Evolutionary conservation across 169 alveolate genomes (phyloP), one percentile per base, ranked within the genome.

Genomic region (Plasmodium ovale): DNA sequence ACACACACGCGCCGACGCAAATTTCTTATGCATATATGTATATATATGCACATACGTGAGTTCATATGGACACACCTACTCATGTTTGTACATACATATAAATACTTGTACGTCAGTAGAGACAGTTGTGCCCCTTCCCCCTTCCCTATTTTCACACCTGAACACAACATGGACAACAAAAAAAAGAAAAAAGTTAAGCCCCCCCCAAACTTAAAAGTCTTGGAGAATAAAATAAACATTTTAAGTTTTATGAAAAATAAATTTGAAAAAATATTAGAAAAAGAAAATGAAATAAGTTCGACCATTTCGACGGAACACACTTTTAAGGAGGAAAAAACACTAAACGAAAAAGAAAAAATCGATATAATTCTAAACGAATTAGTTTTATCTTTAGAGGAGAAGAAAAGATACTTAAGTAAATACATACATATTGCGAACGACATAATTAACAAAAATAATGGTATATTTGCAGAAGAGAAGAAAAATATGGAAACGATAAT

Each of bases 171-270:
- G 88, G 44, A 6, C 33, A 65, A 77, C 7, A 60, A 62, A 54
- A 60, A 77, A 49, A 77, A 77, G 33, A 44, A 64, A 16, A 77
- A 60, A 60, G n/a, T 67, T 10, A 60, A 60, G 12, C 49, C 31
- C 16, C 77, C 69, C 27, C 59, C 62, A 60, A 60, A 77, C 67
- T 16, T 77, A 44, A 68, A 42, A 16, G 64, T 23, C n/a, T 58
- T 77, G 29, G 88, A 77, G 42, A 54, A 77, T 27, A 77, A 77
- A 49, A 60, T 77, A 77, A 51, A 77, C 23, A 62, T 77, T 27
- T 53, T 77, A 29, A 62, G 62, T 49, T 77, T 60, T 62, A 77
- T 77, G 77, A 77, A 77, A 67, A 54, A 60, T 77, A 77, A 77
- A n/a, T 77, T 77, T 77, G 88, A 77, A 44, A 31, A 60, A 77